Conservation (phyloP, 78 protist species). For the Mantamonas sphyraenae region DNA sequence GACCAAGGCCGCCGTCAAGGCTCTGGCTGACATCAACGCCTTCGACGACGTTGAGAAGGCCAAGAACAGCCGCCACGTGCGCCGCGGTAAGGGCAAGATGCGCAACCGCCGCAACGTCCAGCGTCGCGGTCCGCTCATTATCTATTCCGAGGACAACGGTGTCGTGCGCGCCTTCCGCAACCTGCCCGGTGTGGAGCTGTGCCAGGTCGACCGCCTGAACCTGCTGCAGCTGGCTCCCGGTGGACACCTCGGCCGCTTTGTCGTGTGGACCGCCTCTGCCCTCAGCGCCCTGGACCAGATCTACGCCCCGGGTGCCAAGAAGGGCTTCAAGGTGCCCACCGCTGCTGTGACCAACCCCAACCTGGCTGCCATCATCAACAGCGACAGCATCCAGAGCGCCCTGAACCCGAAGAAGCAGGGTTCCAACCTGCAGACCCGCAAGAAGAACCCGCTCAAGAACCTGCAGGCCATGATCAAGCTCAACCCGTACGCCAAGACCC, state of each 20-base stretch:
- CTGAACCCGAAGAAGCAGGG: conserved; percentile 31
- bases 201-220: conserved; percentile 85
- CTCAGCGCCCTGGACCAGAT: conserved; percentile 80
- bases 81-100: conserved; percentile 96
- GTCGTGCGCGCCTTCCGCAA: conserved; percentile 88
- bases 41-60: conserved; percentile 80
- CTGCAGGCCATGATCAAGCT: conserved; percentile 45
- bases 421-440: conserved; percentile 7
- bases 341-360: conserved; percentile 86
- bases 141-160: conserved; percentile 80
- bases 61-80: conserved; percentile 54
- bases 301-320: conserved; percentile 67
- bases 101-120: conserved; percentile 92
- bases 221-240: conserved; percentile 99
- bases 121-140: conserved; percentile 96
- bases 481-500: conserved; percentile 81
- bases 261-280: conserved; percentile 98
- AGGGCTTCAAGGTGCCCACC: conserved; percentile 78
- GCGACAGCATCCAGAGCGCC: conserved; percentile 88
- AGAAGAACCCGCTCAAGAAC: conserved; percentile 88
- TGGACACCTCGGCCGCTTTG: conserved; percentile 99
- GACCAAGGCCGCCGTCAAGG: conserved; percentile 87
- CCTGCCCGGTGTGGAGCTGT: conserved; percentile 95
- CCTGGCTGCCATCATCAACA: conserved; percentile 87
- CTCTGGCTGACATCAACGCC: conserved; percentile 78